Conservation (phyloP, 1,284 basidiomycete genomes). For the Ceratorhiza oryzae-sativae region DNA sequence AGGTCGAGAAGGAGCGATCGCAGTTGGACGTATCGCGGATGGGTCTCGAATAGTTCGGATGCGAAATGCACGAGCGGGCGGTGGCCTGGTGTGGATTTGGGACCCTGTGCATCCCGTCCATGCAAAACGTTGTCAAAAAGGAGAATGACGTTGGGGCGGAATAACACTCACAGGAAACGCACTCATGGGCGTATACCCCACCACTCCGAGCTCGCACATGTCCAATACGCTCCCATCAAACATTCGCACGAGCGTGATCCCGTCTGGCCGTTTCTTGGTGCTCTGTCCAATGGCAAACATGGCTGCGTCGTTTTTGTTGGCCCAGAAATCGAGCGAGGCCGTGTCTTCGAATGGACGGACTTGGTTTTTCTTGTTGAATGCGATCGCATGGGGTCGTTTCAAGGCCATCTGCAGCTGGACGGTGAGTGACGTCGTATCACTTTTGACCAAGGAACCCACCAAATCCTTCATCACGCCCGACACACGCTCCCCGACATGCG, state of each 20-base stretch:
- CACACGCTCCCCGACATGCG: slow-evolving; percentile 82
- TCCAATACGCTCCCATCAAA: slow-evolving; percentile 90
- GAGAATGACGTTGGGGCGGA: not conserved
- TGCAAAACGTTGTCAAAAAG: not conserved
- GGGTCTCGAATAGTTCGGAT: slow-evolving; percentile 89
- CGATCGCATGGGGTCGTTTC: slow-evolving; percentile 87
- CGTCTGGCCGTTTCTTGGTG: slow-evolving; percentile 94
- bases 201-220: slow-evolving; percentile 93
- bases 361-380: slow-evolving; percentile 94
- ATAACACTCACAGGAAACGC: slow-evolving; percentile 74
- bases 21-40: slow-evolving; percentile 88
- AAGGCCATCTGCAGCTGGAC: slow-evolving; percentile 74
- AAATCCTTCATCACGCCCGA: slow-evolving; percentile 87
- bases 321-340: slow-evolving; percentile 89
- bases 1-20: slow-evolving; percentile 90
- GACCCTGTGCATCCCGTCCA: slow-evolving; percentile 59
- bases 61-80: slow-evolving; percentile 96
- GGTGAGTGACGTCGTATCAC: not conserved
- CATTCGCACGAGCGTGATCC: slow-evolving; percentile 86
- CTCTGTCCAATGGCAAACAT: slow-evolving; percentile 92
- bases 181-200: slow-evolving; percentile 78
- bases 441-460: slow-evolving; percentile 57
- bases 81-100: slow-evolving; percentile 90
- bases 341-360: slow-evolving; percentile 89
- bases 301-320: slow-evolving; percentile 91